A percentile compares a stretch with the other conserved stretches of the same genome.
Conservation (phyloP, 1,284 basidiomycete genomes). For the Apiotrichum veenhuisii region DNA sequence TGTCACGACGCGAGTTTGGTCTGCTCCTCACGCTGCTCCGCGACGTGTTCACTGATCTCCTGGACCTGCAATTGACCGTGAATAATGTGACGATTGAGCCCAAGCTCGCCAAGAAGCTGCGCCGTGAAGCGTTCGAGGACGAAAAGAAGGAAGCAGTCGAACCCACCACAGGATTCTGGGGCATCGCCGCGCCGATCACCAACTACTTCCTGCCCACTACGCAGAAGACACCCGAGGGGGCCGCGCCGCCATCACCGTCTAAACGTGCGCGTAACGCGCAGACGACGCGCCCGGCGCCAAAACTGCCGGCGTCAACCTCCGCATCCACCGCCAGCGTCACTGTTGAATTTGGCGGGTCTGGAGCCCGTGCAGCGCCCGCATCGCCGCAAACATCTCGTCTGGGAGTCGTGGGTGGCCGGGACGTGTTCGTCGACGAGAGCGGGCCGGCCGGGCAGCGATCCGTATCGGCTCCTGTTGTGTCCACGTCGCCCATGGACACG, state of each 20-base stretch:
- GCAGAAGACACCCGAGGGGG: constrained; percentile 16
- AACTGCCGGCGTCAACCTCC: constrained; percentile 72
- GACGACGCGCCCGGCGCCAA: constrained; percentile 57
- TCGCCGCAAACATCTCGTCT: constrained; percentile 6
- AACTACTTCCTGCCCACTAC: constrained; percentile 46
- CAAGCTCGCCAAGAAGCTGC: constrained; percentile 64
- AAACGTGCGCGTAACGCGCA: constrained; percentile 8
- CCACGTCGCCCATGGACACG: not conserved
- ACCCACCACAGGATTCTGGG: constrained; percentile 40
- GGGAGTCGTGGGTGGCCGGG: not conserved
- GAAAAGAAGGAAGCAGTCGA: constrained; percentile 47
- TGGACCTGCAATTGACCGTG: constrained; percentile 72
- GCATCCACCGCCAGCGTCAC: constrained; percentile 85
- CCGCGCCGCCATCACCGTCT: constrained; percentile 5
- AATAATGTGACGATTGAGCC: constrained; percentile 92
- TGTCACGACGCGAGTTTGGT: constrained; percentile 78
- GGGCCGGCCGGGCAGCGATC: not conserved
- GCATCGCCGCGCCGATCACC: constrained; percentile 60
- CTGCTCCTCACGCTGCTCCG: constrained; percentile 77
- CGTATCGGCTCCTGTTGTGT: not conserved
- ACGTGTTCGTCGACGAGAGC: constrained; percentile 3
- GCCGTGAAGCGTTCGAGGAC: constrained; percentile 56
- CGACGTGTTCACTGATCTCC: constrained; percentile 79
- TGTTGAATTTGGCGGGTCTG: constrained; percentile 81
- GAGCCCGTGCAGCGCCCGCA: constrained; percentile 62